Conservation (phyloP, 306 rosid species). For the Sophora flavescens region DNA sequence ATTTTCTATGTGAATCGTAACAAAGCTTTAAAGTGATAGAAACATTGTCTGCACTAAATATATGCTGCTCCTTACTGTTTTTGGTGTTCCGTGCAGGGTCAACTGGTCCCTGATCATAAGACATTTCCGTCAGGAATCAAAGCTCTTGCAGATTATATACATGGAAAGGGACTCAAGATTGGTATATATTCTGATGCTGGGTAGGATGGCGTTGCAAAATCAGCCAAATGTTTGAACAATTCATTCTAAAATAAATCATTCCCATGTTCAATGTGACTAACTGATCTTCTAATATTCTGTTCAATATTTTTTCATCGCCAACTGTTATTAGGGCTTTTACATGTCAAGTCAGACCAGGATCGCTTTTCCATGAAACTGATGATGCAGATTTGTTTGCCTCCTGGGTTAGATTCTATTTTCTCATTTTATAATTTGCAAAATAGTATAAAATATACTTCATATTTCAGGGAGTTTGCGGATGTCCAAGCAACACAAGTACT, state of each 20-base stretch:
- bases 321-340: slow-evolving; percentile 73
- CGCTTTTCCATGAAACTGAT: slow-evolving; percentile 77
- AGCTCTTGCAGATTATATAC: slow-evolving; percentile 87
- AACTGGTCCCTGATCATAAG: slow-evolving; percentile 73
- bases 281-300: slow-evolving; percentile 35
- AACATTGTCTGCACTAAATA: slow-evolving; percentile 15
- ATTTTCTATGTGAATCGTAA: slow-evolving; percentile 33
- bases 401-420: slow-evolving; percentile 75
- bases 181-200: slow-evolving; percentile 99
- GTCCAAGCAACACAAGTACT: slow-evolving; percentile 15
- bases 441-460: slow-evolving; percentile 29
- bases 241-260: slow-evolving; percentile 27
- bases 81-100: slow-evolving; percentile 64
- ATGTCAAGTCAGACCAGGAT: slow-evolving; percentile 97
- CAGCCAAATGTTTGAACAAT: slow-evolving; percentile 39
- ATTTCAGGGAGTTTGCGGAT: slow-evolving; percentile 22
- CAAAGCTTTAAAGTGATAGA: slow-evolving; percentile 23
- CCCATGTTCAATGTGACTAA: slow-evolving; percentile 31
- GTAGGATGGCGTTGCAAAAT: slow-evolving; percentile 58
- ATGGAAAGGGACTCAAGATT: slow-evolving; percentile 86
- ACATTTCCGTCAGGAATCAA: slow-evolving; percentile 94
- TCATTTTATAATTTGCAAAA: slow-evolving; percentile 27
- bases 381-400: slow-evolving; percentile 89
- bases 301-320: slow-evolving; percentile 39
- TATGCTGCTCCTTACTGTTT: slow-evolving; percentile 43